Evolutionary conservation across 495 filamentous ascomycete genomes (phyloP).

Genomic region (Pyrenopolyporus hunteri): DNA sequence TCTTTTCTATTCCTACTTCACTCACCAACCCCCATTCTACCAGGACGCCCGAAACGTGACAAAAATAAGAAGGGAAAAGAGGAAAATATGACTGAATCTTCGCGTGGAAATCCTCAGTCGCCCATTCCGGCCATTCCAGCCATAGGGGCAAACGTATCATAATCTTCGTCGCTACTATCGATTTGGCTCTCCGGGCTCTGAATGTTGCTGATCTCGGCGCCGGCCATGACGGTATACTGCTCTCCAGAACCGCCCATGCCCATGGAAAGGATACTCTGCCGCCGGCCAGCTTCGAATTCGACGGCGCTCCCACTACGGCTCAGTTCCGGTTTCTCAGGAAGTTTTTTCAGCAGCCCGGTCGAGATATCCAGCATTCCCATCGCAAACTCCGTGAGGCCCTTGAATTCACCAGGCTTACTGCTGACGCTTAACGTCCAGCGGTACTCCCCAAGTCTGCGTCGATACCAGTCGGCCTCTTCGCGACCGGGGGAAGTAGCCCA

Average conservation of each 20-base stretch:
- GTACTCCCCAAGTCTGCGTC: slow-evolving; percentile 82
- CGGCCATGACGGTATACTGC: slow-evolving; percentile 41
- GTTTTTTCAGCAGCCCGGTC: slow-evolving; percentile 59
- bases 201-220: slow-evolving; percentile 49
- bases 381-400: slow-evolving; percentile 73
- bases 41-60: slow-evolving; percentile 9
- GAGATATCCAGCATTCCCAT: slow-evolving; percentile 74
- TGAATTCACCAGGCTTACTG: slow-evolving; percentile 72
- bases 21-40: slow-evolving; percentile 25
- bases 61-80: slow-evolving; percentile 8
- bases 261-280: slow-evolving; percentile 45
- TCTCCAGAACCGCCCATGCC: slow-evolving; percentile 31
- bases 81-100: slow-evolving; percentile 4
- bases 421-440: slow-evolving; percentile 91
- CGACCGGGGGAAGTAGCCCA: slow-evolving; percentile 83
- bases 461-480: slow-evolving; percentile 97
- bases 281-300: slow-evolving; percentile 50
- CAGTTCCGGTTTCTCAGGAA: slow-evolving; percentile 62
- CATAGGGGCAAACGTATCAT: slow-evolving; percentile 40
- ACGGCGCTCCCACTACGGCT: slow-evolving; percentile 51
- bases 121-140: slow-evolving; percentile 40
- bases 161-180: slow-evolving; percentile 53
- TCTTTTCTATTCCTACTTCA: slow-evolving; percentile 36
- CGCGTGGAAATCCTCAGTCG: slow-evolving; percentile 20
- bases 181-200: slow-evolving; percentile 51